Conservation (phyloP, 768 basidiomycete species). For the Kwoniella sp. region DNA sequence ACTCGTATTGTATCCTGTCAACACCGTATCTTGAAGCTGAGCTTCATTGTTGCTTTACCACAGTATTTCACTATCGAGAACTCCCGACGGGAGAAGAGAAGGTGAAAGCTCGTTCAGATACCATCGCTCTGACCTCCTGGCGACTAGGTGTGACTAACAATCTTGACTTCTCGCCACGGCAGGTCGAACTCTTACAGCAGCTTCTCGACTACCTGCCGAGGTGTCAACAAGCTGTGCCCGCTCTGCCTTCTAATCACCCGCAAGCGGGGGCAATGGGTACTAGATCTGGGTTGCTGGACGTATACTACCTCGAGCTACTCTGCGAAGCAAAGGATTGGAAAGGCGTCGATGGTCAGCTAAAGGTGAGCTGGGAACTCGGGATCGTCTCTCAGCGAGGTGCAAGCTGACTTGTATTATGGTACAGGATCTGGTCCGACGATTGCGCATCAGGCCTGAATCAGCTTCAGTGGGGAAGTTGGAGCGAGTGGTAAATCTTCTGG, state of each 20-base stretch:
- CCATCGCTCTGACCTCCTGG: too few relatives aligned
- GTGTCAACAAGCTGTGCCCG: neutral
- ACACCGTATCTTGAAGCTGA: too few relatives aligned
- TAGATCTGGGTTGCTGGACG: neutral
- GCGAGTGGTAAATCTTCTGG: conserved; percentile 3
- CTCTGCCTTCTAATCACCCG: neutral
- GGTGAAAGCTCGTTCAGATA: neutral
- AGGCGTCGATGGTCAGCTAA: neutral
- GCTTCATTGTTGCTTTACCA: neutral
- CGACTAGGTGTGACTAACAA: neutral
- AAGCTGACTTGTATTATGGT: neutral
- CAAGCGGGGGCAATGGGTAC: neutral
- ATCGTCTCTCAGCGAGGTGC: neutral
- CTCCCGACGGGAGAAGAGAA: neutral
- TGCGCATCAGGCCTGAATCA: neutral
- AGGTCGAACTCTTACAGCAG: neutral
- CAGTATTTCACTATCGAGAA: conserved; percentile 8
- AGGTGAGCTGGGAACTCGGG: neutral
- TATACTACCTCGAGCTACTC: conserved; percentile 6
- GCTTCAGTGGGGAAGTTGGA: conserved; percentile 2
- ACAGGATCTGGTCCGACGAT: neutral
- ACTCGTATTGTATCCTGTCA: too few relatives aligned
- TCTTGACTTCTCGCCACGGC: neutral
- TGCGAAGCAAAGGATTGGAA: conserved; percentile 5
- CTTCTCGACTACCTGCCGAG: neutral